Evolutionary conservation across 148 eudicot species (phyloP).

Genomic region (Vaccinium corymbosum): DNA sequence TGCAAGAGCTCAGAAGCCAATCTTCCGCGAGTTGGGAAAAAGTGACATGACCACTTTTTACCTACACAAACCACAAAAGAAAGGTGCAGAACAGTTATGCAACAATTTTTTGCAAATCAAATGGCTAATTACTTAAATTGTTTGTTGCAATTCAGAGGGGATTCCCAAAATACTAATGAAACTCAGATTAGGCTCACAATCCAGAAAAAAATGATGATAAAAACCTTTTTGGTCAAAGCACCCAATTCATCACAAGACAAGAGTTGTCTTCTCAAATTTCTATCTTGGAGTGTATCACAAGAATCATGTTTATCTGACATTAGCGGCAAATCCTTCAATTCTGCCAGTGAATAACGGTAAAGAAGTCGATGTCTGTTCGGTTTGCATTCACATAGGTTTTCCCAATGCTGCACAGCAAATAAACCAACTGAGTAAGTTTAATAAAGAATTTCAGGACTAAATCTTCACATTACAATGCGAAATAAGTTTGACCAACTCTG

Average conservation of each 20-base stretch:
- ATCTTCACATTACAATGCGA: neutral
- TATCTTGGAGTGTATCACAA: constrained; percentile 30
- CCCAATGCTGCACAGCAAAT: constrained; percentile 75
- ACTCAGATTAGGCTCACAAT: neutral
- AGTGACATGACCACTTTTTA: constrained; percentile 62
- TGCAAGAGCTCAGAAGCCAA: constrained; percentile 69
- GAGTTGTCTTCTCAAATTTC: constrained; percentile 32
- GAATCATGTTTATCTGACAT: constrained; percentile 33
- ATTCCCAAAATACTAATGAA: neutral
- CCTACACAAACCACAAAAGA: constrained; percentile 41
- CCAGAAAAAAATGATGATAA: neutral
- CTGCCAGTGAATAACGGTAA: constrained; percentile 84
- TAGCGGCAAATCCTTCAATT: constrained; percentile 53
- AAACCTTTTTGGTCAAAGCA: constrained; percentile 79
- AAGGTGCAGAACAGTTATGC: neutral
- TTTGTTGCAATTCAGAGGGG: neutral
- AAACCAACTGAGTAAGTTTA: constrained; percentile 4
- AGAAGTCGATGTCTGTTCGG: constrained; percentile 61
- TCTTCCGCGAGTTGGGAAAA: constrained; percentile 74
- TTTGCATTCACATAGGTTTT: constrained; percentile 92
- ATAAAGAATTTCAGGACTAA: neutral
- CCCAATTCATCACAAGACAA: constrained; percentile 34
- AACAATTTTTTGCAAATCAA: neutral
- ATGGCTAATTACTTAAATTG: neutral
- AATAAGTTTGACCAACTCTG: constrained; percentile 1